phyloP scores from a whole-genome alignment of 768 basidiomycete genomes.

The Termitomyces sp. region DNA sequence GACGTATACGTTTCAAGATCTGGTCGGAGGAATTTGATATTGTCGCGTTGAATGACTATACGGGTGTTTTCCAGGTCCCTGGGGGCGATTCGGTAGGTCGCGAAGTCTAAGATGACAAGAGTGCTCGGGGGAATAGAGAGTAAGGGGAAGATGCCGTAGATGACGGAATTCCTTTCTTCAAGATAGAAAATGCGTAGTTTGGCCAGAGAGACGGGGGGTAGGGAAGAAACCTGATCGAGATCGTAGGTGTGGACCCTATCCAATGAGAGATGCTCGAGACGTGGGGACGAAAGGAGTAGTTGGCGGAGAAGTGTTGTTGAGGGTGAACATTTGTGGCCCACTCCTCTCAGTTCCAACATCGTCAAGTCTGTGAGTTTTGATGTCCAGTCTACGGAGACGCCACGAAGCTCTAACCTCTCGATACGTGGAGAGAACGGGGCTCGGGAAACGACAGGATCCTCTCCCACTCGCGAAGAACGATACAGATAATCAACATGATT shows the following conservation, averaged over 20 bases:
- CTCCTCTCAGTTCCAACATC: conserved; percentile 1
- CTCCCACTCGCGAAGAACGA: background rate
- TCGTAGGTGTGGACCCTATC: background rate
- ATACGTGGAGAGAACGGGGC: background rate
- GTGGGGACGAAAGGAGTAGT: conserved; percentile 2
- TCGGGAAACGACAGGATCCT: background rate
- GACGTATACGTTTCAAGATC: conserved; percentile 1
- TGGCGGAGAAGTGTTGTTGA: background rate
- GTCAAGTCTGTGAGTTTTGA: conserved; percentile 2
- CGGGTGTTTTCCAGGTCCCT: background rate
- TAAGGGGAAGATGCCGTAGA: background rate
- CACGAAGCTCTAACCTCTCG: conserved; percentile 3
- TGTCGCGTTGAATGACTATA: background rate
- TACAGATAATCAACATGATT: conserved; percentile 6
- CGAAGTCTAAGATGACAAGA: background rate
- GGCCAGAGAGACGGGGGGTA: background rate
- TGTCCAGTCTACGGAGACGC: conserved; percentile 5
- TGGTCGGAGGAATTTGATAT: conserved; percentile 2
- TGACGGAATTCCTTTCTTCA: background rate
- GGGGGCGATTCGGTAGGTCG: background rate
- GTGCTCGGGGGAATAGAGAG: conserved; percentile 1
- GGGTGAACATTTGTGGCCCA: background rate
- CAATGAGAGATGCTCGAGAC: conserved; percentile 6
- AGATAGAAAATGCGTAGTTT: conserved; percentile 2
- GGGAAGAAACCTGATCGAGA: background rate